Evolutionary conservation across 805 yeast genomes (phyloP).

Genomic region (Saccharomycopsis lassenensis): DNA sequence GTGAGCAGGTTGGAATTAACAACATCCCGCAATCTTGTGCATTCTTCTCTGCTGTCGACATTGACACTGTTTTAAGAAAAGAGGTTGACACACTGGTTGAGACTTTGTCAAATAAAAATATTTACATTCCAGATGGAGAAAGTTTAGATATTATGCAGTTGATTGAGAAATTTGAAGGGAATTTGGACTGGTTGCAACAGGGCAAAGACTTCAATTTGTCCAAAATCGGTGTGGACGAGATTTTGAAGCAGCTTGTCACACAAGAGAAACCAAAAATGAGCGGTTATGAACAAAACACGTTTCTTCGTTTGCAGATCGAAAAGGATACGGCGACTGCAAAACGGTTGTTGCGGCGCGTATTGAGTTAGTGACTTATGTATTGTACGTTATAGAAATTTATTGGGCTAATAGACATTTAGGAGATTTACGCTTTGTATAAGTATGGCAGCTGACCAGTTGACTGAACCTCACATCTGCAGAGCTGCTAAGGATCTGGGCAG

Average conservation of each 20-base stretch:
- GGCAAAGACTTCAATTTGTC: constrained; percentile 9
- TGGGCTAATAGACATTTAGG: no score
- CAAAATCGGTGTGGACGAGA: constrained; percentile 4
- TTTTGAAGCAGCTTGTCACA: background rate
- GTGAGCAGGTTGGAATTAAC: constrained; percentile 80
- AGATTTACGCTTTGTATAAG: no score
- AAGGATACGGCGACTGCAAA: constrained; percentile 7
- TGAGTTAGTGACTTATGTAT: background rate
- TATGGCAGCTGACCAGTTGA: no score
- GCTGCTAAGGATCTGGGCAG: no score
- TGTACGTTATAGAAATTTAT: background rate
- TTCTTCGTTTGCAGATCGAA: constrained; percentile 13
- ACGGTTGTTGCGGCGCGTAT: constrained; percentile 1
- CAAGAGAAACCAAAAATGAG: constrained; percentile 1
- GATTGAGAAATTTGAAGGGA: constrained; percentile 26
- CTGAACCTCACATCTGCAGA: no score
- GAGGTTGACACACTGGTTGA: constrained; percentile 88
- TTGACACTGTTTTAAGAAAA: constrained; percentile 79
- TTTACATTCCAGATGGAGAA: constrained; percentile 69
- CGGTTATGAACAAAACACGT: constrained; percentile 4
- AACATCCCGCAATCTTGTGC: constrained; percentile 94
- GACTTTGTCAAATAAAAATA: constrained; percentile 70
- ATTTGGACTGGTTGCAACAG: constrained; percentile 3
- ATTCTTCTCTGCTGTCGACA: constrained; percentile 86
- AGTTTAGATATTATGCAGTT: constrained; percentile 50